Evolutionary conservation across 768 basidiomycete species (phyloP), one percentile per base, ranked within the genome.

Genomic region (Tulasnella sp.): DNA sequence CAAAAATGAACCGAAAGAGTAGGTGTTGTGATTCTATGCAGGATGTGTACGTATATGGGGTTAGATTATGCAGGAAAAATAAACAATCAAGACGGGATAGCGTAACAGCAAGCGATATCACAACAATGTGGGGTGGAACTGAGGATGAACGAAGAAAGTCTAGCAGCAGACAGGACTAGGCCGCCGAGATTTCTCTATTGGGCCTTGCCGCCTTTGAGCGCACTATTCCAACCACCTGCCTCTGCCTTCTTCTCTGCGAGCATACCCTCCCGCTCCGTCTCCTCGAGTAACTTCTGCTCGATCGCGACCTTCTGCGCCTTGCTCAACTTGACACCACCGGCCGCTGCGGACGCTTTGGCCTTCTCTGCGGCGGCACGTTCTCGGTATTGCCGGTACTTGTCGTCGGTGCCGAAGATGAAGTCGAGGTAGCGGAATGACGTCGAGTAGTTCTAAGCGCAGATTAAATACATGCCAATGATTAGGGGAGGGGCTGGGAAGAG

Each of bases 341-440:
- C 61, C 15, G 34, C 34, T 5, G 54, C 54, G 34, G 24, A 10
- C 4, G 57, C 49, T 19, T 59, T 59, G 17, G 69, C 65, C 59
- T 67, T 67, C 59, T 81, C 83, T 5, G 79, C 81, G 22, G 74
- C 70, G 27, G 93, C 71, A 38, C 82, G 81, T 48, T 73, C 75
- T 62, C 84, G 81, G 76, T 93, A 92, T 31, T 80, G 83, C 21
- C 76, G 81, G 74, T 96, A 98, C 75, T 89, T 91, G 71, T 76
- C 71, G 67, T 99, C 94, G 0, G 94, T 98, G 52, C 92, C 92
- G 67, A 88, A 84, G 64, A 91, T 72, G 61, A 79, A 78, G 71
- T 98, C 94, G 71, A 87, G 90, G 85, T 89, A 94, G 42, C 92
- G 81, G 82, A 96, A 96, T 21, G 85, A 88, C 5, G 92, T 93